Base-by-base conservation (phyloP, 2,329 filamentous ascomycete species). In the Didymella pomorum region DNA sequence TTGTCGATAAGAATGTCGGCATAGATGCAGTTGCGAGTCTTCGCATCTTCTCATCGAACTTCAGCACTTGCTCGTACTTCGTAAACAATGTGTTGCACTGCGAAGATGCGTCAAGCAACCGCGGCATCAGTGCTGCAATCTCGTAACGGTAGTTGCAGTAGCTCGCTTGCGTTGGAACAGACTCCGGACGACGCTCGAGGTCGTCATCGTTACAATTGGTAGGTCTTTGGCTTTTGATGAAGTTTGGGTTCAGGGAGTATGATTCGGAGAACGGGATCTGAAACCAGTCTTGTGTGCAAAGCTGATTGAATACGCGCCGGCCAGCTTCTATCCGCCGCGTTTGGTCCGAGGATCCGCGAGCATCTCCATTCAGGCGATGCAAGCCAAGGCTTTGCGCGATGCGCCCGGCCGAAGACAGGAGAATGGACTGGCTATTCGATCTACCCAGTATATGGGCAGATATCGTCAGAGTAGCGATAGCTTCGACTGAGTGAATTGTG, bases 381-480 rank as follows among this genome's bases (percentile, higher is more conserved):
- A 83, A 69, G 0, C 80, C 81, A 0, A 83, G 71, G 8, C 76
- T 76, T 57, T 83, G 80, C 3, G 79, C 80, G 28, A 83, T 81
- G 9, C 80, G 76, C 5, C 79, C 71, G 4, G 78, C 81, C 0
- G 79, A 75, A 1, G 79, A 80, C 4, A 82, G 71, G 6, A 80
- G 71, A 3, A 81, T 76, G 1, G 76, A 79, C 47, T 82, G 80
- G 18, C 75, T 78, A 58, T 78, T 80, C 5, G 79, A 80, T 23
- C 75, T 76, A 1, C 81, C 81, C 1, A 83, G 69, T n/a, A 79
- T 68, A 56, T 83, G 81, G 2, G 80, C 80, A 7, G 78, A 75
- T 20, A 82, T 79, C 5, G 80, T 82, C 23, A 80, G 66, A 1
- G 77, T 79, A 1, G 78, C 71, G 33, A 83, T 80, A 9, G 80